Base-by-base conservation (phyloP, 805 yeast species). In the Pichia ethanolica region DNA sequence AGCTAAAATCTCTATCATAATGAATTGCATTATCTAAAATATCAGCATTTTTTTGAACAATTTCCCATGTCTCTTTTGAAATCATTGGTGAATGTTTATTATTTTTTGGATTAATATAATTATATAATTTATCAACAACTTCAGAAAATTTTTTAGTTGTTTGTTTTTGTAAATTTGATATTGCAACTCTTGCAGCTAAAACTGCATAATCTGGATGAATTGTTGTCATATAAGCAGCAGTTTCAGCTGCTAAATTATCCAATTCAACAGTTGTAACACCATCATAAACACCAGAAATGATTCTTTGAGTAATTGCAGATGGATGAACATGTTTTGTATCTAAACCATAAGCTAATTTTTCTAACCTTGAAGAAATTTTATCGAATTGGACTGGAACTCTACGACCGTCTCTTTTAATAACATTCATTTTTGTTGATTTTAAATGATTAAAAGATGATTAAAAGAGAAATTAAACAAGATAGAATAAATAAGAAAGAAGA, bases 121-220 rank as follows among this genome's bases (percentile, higher is more conserved):
- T 74, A 68, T 82, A 89, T 58, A 91, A 74, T 51, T 83, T 83
- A 53, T 77, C 76, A 48, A 86, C 71, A 44, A 89, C 95, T 59
- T 81, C 82, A 38, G 95, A 83, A 60, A 86, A 91, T 62, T 77
- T 85, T 68, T 86, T 86, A 53, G 89, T 86, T 47, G 97, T 90
- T 71, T 89, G 96, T 71, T 90, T 90, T 73, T 91, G 97, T 64
- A 93, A 75, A 67, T 89, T 89, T 39, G 97, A 87, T 48, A 93
- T 83, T 25, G 98, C 97, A 53, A 91, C 85, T 72, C 99, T 83
- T 35, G 98, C 97, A 48, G 97, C 97, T 59, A 89, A 75, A 40
- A 83, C 81, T 30, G 97, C 97, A 61, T 91, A 90, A 71, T 93
- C 98, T n/a, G 98, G 98, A 68, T 91, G 98, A 54, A 87, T 79